Base-by-base conservation (phyloP, 805 yeast genomes). In the Metschnikowia drakensbergensis region DNA sequence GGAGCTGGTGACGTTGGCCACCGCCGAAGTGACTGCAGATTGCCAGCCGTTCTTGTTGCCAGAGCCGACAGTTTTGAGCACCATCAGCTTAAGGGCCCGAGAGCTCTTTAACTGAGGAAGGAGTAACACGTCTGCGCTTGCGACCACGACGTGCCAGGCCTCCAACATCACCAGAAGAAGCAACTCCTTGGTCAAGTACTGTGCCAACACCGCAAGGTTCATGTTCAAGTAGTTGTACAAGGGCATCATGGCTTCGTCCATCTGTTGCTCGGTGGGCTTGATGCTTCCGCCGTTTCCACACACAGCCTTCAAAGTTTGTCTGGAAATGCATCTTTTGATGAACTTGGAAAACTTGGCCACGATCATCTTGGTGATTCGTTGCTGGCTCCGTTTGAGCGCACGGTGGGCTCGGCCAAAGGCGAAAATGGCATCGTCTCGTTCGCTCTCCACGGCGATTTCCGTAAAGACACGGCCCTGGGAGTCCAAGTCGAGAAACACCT, bases 381-480 rank as follows among this genome's bases (percentile, higher is more conserved):
- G 86, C 61, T 82, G 81, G 1, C 83, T 74, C 51, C 90, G 75
- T 30, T 74, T 67, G 28, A 92, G 68, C 1, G 83, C 76, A 53
- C 92, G 70, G 57, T 84, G 80, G 0, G 92, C 83, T 54, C 84
- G 77, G 1, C 96, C 95, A 65, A 92, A 76, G 40, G 83, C 85
- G 59, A 86, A 92, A 6, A 88, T 67, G 1, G 96, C 89, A 65
- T 91, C 96, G 35, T 79, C 80, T 41, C 83, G 76, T 57, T 91
- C 96, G 45, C 81, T 79, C 60, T 91, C 97, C 55, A 88, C 80
- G 0, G 88, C 82, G 2, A 91, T 72, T 57, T 83, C 82, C 3
- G 90, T 66, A 41, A 78, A 63, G 2, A 94, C 58, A 36, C 80
- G 72, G 0, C 97, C 97, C 51, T 82, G 85, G 1, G 84, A 68